Conservation (phyloP, 2,329 filamentous ascomycete genomes). For the Trichothecium sympodiale region DNA sequence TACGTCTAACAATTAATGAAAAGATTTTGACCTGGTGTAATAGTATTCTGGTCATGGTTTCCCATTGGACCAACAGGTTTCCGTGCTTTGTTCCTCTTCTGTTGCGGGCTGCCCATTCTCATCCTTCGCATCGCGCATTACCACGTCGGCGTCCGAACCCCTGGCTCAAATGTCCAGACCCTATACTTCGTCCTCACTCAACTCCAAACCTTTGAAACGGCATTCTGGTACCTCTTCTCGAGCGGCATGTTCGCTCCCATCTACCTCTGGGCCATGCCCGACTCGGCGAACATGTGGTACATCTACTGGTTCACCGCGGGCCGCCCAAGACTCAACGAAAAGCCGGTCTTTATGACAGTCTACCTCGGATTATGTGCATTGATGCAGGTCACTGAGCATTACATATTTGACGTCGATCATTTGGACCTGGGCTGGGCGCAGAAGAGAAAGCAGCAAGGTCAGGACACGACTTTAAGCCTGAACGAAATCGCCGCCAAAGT, state of each 20-base stretch:
- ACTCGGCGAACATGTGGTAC: constrained; percentile 54
- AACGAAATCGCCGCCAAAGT: constrained; percentile 26
- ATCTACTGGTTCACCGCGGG: constrained; percentile 63
- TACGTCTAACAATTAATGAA: neutral
- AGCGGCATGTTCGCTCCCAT: constrained; percentile 71
- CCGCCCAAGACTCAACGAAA: constrained; percentile 71
- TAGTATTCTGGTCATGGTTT: constrained; percentile 80
- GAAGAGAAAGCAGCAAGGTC: constrained; percentile 11
- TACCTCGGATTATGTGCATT: constrained; percentile 59
- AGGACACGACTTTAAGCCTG: constrained; percentile 14
- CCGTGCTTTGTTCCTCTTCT: constrained; percentile 64
- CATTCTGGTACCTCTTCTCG: constrained; percentile 67
- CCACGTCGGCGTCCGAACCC: constrained; percentile 63
- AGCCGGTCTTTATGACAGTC: constrained; percentile 67
- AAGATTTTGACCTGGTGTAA: neutral
- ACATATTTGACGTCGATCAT: constrained; percentile 63
- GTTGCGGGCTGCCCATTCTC: constrained; percentile 66
- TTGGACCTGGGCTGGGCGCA: constrained; percentile 30
- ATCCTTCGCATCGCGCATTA: constrained; percentile 78
- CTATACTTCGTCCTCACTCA: constrained; percentile 47
- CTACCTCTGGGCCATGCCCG: constrained; percentile 62
- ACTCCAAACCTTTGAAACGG: constrained; percentile 54
- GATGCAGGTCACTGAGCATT: constrained; percentile 57
- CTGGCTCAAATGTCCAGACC: constrained; percentile 54
- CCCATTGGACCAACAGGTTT: constrained; percentile 67